Conservation (phyloP, 331 rosid genomes). For the Cydonia oblonga region DNA sequence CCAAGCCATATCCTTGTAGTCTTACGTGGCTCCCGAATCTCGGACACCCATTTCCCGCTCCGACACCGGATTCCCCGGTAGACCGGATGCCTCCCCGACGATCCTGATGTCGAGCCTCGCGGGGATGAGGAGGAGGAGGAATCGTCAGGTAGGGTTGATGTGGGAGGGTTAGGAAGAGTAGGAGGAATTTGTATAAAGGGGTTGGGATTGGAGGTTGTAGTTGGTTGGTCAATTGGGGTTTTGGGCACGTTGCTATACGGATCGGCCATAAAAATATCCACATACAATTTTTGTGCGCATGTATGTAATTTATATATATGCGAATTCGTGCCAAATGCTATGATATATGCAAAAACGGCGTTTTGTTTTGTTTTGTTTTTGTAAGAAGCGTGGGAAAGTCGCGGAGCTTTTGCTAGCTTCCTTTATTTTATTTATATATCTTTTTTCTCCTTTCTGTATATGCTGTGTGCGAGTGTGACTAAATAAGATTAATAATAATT, state of each 20-base stretch:
- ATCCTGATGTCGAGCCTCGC: neutral
- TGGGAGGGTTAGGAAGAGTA: neutral
- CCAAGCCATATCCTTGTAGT: slow-evolving; percentile 90
- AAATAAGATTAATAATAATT: neutral
- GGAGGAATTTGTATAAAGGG: neutral
- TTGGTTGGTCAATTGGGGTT: neutral
- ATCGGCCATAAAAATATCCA: slow-evolving; percentile 8
- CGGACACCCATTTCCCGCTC: slow-evolving; percentile 93
- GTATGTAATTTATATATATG: neutral
- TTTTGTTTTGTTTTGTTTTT: slow-evolving; percentile 1
- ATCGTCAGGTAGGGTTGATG: neutral
- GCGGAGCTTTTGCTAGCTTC: slow-evolving; percentile 14
- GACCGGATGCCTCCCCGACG: slow-evolving; percentile 15
- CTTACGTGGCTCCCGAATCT: slow-evolving; percentile 87
- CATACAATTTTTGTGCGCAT: neutral
- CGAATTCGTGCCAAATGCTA: neutral
- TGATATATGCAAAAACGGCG: neutral
- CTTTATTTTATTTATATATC: neutral
- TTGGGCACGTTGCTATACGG: slow-evolving; percentile 14
- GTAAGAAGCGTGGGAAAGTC: slow-evolving; percentile 61
- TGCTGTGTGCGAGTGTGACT: neutral
- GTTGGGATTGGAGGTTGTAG: neutral
- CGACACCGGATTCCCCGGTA: slow-evolving; percentile 65
- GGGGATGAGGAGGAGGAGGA: neutral
- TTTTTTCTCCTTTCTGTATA: no score